Percentiles rank a stretch among this genome's conserved stretches.
Evolutionary conservation across 2,329 filamentous ascomycete species (phyloP).

Genomic region (Trichoderma sp.): DNA sequence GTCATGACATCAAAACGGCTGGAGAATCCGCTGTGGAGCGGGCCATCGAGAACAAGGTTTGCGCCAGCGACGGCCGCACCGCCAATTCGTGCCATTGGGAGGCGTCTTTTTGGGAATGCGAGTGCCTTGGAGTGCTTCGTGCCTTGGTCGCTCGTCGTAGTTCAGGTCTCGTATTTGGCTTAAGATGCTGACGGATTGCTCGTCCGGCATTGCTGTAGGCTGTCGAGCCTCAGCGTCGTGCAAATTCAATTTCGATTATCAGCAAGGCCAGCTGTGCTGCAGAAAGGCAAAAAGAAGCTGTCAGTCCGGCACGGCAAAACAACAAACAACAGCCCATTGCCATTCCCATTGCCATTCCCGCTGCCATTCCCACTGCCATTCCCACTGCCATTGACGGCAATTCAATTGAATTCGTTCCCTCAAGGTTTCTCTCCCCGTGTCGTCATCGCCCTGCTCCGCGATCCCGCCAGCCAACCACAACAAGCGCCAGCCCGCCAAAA

Average conservation of each 20-base stretch:
- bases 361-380: no score
- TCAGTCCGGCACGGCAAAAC: not conserved
- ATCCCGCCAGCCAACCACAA: not conserved
- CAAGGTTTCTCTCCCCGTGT: conserved; percentile 18
- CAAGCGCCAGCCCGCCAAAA: not conserved
- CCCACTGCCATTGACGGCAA: no score
- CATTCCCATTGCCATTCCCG: no score
- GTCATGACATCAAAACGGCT: conserved; percentile 18
- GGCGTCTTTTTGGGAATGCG: not conserved
- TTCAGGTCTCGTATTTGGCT: not conserved
- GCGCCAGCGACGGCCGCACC: not conserved
- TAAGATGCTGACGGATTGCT: not conserved
- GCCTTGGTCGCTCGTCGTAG: not conserved
- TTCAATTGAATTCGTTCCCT: not conserved
- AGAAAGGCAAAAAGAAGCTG: not conserved
- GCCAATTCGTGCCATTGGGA: not conserved
- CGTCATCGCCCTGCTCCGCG: conserved; percentile 23
- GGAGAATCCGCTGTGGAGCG: not conserved
- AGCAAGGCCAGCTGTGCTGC: not conserved
- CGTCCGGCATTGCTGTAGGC: not conserved
- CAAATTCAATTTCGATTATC: not conserved
- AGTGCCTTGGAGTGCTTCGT: not conserved
- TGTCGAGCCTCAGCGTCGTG: not conserved
- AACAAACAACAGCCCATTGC: no score
- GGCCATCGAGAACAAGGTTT: conserved; percentile 15